Base-by-base conservation (phyloP, 768 basidiomycete species). In the Amanita molliuscula region DNA sequence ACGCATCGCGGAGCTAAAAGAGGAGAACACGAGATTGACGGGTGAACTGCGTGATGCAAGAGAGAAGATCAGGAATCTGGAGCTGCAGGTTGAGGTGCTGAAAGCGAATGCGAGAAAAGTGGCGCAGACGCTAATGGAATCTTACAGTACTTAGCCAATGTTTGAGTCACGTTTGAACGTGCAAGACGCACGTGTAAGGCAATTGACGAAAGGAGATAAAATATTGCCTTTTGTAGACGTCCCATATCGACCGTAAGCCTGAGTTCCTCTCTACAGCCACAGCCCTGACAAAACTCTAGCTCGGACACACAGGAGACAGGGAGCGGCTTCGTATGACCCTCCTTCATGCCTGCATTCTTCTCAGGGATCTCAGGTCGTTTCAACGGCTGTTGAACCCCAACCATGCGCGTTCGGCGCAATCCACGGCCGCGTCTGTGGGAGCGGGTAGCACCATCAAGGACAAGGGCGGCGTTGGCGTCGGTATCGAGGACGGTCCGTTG, bases 41-140 rank as follows among this genome's bases (percentile, higher is more conserved):
- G 62, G 64, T 2, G 86, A 90, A 58, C 74, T 94, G 40, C 76
- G 88, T 25, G 89, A 90, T 21, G 84, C 88, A 29, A 74, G 84
- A 34, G 81, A 82, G 65, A 79, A 85, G 68, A 91, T 94, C 47
- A 73, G 92, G 51, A 83, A 83, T 57, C 65, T 94, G 44, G 90
- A 93, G 67, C 61, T 92, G 52, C 85, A 89, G 67, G 78, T 91
- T 16, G 88, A 92, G 67, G 71, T 73, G 11, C 63, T 88, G 55
- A 76, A 76, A 51, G 80, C 81, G 15, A 91, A 90, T 58, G 85
- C 88, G 50, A 72, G 78, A 58, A 85, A 78, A 60, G 88, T 87
- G 2, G 83, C 84, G 10, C 77, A 84, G 61, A 70, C 82, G 33
- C 62, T 90, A 55, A 58, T 74, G 53, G 64, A 67, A 47, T 61